Evolutionary conservation across 1,284 basidiomycete genomes (phyloP).

Genomic region (Omphalotus olearius): DNA sequence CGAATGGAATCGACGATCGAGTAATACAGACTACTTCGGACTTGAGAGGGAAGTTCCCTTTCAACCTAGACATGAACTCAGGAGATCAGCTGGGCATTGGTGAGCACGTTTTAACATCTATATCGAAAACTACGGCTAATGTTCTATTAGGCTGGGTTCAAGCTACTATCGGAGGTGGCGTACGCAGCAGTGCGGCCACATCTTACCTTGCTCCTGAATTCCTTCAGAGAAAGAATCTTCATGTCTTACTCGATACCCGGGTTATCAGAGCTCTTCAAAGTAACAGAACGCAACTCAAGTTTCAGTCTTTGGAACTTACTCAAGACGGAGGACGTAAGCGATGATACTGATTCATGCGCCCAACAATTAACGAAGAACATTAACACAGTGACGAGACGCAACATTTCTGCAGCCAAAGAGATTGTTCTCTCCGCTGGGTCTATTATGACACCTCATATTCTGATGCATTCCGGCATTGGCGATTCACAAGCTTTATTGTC

Average conservation of each 20-base stretch:
- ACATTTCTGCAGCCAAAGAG: slow-evolving; percentile 19
- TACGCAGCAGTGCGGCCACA: slow-evolving; percentile 28
- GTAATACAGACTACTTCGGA: slow-evolving; percentile 18
- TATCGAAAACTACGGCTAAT: background rate
- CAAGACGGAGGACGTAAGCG: slow-evolving; percentile 20
- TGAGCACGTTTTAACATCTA: slow-evolving; percentile 12
- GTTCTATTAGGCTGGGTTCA: slow-evolving; percentile 18
- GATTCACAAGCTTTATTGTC: slow-evolving; percentile 20
- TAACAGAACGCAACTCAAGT: background rate
- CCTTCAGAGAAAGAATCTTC: slow-evolving; percentile 29
- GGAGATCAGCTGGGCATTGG: slow-evolving; percentile 29
- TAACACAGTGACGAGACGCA: slow-evolving; percentile 5
- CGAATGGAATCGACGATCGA: slow-evolving; percentile 20
- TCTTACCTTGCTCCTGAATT: slow-evolving; percentile 31
- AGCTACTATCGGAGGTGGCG: slow-evolving; percentile 23
- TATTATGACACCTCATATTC: slow-evolving; percentile 25
- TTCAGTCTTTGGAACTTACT: slow-evolving; percentile 13
- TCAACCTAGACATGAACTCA: slow-evolving; percentile 30
- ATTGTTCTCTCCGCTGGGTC: slow-evolving; percentile 25
- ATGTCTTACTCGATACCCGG: slow-evolving; percentile 26
- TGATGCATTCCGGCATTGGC: slow-evolving; percentile 32
- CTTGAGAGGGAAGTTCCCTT: slow-evolving; percentile 21
- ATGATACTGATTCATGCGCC: background rate
- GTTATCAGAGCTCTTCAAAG: slow-evolving; percentile 11
- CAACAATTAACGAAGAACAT: background rate